These are phyloP conservation scores for Pythium phragmitis DNA, from an alignment of 352 stramenopile genomes.

Conservation along the genomic window DNA sequence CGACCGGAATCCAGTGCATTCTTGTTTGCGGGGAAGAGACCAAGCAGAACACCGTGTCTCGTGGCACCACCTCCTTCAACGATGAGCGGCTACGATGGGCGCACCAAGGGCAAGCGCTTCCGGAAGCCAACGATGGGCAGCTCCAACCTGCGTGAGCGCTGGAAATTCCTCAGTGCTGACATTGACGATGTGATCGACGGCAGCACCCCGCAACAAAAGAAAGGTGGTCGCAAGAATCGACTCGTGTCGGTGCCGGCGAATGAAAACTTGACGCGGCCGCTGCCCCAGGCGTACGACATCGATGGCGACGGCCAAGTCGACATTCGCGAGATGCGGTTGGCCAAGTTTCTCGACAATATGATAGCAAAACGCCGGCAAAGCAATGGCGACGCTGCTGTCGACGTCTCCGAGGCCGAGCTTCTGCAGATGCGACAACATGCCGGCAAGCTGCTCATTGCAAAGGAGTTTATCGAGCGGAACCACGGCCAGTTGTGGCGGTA, in stretches of 20 bases:
- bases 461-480: conserved; percentile 72
- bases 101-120: conserved; percentile 55
- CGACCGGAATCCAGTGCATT: neutral
- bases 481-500: conserved; percentile 64
- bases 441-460: conserved; percentile 56
- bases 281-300: conserved; percentile 49
- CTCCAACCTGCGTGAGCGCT: conserved; percentile 51
- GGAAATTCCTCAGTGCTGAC: conserved; percentile 53
- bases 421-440: conserved; percentile 50
- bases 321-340: conserved; percentile 63
- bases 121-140: conserved; percentile 47
- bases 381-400: neutral
- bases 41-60: neutral
- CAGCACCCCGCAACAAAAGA: conserved; percentile 20
- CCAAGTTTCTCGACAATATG: conserved; percentile 62
- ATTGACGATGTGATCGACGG: conserved; percentile 43
- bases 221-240: neutral
- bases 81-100: conserved; percentile 33
- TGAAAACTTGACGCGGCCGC: neutral
- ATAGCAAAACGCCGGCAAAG: conserved; percentile 31
- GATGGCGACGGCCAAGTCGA: conserved; percentile 66
- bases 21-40: neutral
- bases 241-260: neutral
- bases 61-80: neutral
- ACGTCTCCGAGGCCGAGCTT: conserved; percentile 35